Evolutionary conservation across 2,329 filamentous ascomycete genomes (phyloP), one percentile per base, ranked within the genome.

Genomic region (Colletotrichum karsti): DNA sequence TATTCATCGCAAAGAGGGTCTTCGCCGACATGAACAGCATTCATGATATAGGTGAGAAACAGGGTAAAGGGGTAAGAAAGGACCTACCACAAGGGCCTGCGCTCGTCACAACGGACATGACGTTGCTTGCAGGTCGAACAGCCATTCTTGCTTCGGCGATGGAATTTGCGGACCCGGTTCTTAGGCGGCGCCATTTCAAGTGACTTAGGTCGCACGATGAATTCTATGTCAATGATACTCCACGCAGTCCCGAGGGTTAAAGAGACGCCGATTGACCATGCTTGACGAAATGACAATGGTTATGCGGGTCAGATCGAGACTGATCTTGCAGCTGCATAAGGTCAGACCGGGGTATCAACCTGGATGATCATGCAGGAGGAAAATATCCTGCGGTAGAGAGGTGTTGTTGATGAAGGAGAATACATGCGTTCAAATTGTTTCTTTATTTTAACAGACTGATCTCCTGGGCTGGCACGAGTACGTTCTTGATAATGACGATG

Each of bases 61-160:
- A 9, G 30, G 26, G 15, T 8, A 22, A 26, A 41, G 39, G 26
- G 18, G 15, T 13, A 10, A 9, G 28, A 10, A 22, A 53, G 30
- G 58, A 78, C 81, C 72, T 80, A 84, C 82, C 82, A 84, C 44
- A 84, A 75, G 42, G 82, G 82, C 70, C 77, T 81, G 67, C 77
- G 77, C 71, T 84, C 82, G 66, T 84, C 81, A 73, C 82, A 84
- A 58, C 82, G 79, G 56, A 84, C 82, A 70, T 83, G 82, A 70
- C 82, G 79, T 60, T 73, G 74, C 73, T 81, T 83, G 74, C 78
- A 80, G 24, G 70, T 73, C 60, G 75, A 71, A 55, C 79, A 81
- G 55, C 78, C 79, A 59, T 76, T 75, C 67, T 79, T 79, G 72
- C 78, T 80, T 62, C 78, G 74, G 53, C 76, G 77, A 69, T 80